Conservation (phyloP, 2,329 filamentous ascomycete species). For the Pseudogymnoascus sp. region DNA sequence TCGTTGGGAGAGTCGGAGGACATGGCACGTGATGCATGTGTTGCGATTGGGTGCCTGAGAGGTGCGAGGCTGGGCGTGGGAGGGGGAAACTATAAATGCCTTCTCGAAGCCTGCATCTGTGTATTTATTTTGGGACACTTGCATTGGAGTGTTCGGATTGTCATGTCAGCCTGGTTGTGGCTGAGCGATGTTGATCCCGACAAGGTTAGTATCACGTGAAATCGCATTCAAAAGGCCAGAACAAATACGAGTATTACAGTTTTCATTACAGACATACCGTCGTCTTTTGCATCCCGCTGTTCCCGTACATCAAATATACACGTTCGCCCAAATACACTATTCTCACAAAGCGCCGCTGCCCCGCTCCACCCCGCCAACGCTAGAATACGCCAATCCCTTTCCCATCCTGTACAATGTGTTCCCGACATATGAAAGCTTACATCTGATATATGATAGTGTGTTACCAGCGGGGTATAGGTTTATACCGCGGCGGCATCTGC, state of each 20-base stretch:
- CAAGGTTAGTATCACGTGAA: background rate
- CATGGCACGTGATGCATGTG: slow-evolving; percentile 9
- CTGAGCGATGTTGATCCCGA: background rate
- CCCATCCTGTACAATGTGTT: background rate
- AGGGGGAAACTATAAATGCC: background rate
- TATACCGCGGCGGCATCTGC: slow-evolving; percentile 11
- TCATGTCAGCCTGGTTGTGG: background rate
- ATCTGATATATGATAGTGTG: slow-evolving; percentile 4
- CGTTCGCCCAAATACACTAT: background rate
- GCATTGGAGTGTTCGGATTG: background rate
- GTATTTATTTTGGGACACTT: background rate
- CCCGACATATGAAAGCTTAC: slow-evolving; percentile 4
- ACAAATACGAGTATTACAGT: background rate
- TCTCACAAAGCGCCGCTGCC: background rate
- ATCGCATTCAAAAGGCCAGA: background rate
- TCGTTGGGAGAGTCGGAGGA: slow-evolving; percentile 9
- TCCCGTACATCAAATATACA: background rate
- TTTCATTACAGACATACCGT: slow-evolving; percentile 7
- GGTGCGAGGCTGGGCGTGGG: background rate
- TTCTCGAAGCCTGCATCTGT: background rate
- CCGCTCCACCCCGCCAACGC: background rate
- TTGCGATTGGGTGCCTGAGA: background rate
- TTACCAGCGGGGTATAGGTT: slow-evolving; percentile 2
- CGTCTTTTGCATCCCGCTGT: slow-evolving; percentile 5
- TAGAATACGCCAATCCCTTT: slow-evolving; percentile 2